Conservation (phyloP, 345 rosid species). For the Sapria himalayana region DNA sequence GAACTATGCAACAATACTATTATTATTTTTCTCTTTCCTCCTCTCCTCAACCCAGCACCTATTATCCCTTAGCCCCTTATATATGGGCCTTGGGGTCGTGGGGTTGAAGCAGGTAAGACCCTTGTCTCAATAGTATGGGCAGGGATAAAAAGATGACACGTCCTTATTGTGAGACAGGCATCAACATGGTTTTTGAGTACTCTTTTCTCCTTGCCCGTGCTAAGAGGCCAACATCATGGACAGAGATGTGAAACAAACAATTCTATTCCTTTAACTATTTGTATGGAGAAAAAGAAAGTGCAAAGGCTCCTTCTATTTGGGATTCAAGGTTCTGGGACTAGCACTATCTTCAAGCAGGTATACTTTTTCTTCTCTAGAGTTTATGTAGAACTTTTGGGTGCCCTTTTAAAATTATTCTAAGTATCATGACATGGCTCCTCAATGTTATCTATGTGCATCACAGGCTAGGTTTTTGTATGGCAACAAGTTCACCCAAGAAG, state of each 20-base stretch:
- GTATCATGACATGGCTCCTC: no score
- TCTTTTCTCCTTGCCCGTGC: slow-evolving; percentile 83
- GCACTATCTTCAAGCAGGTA: slow-evolving; percentile 96
- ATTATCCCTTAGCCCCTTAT: no score
- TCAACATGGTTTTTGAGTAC: slow-evolving; percentile 66
- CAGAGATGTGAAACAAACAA: slow-evolving; percentile 52
- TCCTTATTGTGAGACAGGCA: slow-evolving; percentile 58
- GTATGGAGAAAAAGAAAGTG: slow-evolving; percentile 53
- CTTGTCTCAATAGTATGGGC: no score
- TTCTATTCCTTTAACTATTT: slow-evolving; percentile 52
- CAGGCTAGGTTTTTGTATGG: slow-evolving; percentile 96
- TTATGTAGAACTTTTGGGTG: no score
- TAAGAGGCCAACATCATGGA: slow-evolving; percentile 47
- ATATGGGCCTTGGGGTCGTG: no score
- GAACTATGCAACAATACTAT: no score
- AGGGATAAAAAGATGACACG: no score
- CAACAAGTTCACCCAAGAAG: slow-evolving; percentile 55
- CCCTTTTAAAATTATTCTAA: no score
- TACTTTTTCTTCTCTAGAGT: slow-evolving; percentile 2
- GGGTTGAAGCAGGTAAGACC: no score
- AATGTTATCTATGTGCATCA: no score
- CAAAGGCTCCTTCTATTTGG: slow-evolving; percentile 87
- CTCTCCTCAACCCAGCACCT: no score
- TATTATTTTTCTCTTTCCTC: no score
- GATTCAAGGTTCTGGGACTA: slow-evolving; percentile 76